Base-by-base conservation (phyloP, 116 monocot genomes). In the Iris pallida region DNA sequence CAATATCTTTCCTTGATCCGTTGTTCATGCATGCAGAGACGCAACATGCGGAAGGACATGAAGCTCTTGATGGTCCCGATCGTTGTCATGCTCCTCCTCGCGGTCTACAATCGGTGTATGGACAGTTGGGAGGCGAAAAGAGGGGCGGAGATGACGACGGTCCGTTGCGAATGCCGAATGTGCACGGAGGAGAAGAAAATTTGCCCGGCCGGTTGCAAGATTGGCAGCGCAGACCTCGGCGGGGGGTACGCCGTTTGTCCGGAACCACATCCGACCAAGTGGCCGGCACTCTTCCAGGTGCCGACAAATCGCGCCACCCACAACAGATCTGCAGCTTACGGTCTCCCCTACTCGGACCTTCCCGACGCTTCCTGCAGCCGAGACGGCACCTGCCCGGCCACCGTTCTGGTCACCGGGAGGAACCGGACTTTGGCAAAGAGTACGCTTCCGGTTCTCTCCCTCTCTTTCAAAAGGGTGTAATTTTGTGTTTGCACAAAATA, bases 391-490 rank as follows among this genome's bases (percentile, higher is more conserved):
- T 68, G 68, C 55, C 55, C 68, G 8, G 68, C 18, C 43, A 43
- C 55, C 44, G 55, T 68, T 10, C 55, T 68, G 9, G 16, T 68
- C 68, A 68, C 68, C 8, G 68, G 68, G 15, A 16, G 16, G 44
- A 68, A 68, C 55, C 54, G 42, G 42, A 30, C 55, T 16, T 14
- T 55, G 17, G 54, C 68, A n/a, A 42, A 55, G 55, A 56, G 68
- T 68, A 68, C 5, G 11, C 48, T 11, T 11, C 48, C 48, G n/a
- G n/a, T n/a, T n/a, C n/a, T n/a, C n/a, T n/a, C n/a, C n/a, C n/a
- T n/a, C n/a, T n/a, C n/a, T n/a, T n/a, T n/a, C n/a, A n/a, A n/a
- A n/a, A n/a, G n/a, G n/a, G n/a, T n/a, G n/a, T n/a, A n/a, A n/a
- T n/a, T n/a, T n/a, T n/a, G n/a, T n/a, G n/a, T n/a, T n/a, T n/a